Conservation (phyloP, 225 moss, liverwort and hornwort genomes). For the Marchantia paleacea region DNA sequence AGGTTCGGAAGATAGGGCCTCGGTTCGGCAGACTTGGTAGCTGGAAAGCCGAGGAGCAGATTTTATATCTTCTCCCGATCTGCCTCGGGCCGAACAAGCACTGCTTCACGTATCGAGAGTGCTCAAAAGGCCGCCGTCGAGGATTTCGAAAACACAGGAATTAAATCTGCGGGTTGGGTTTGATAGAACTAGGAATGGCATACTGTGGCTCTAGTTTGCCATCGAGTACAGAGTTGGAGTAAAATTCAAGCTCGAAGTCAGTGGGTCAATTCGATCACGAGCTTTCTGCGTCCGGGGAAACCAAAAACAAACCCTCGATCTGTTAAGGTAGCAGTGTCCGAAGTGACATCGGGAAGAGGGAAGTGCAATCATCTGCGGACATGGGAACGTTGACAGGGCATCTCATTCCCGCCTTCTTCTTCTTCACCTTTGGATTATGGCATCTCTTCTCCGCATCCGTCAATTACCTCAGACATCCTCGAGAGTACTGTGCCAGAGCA, state of each 20-base stretch:
- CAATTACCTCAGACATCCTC: constrained; percentile 59
- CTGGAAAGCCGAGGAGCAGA: not conserved
- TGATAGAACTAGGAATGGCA: not conserved
- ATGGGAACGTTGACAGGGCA: constrained; percentile 91
- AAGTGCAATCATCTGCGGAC: not conserved
- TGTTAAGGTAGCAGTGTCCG: not conserved
- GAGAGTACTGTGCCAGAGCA: constrained; percentile 73
- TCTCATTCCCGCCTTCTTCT: constrained; percentile 59
- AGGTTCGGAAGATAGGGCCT: not conserved
- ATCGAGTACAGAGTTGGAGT: not conserved
- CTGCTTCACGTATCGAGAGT: no score
- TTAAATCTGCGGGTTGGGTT: not conserved
- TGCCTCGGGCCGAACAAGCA: not conserved
- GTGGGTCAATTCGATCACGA: not conserved
- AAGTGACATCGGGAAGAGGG: not conserved
- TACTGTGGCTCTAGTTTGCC: not conserved
- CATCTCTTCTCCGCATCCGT: constrained; percentile 56
- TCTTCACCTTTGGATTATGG: constrained; percentile 74
- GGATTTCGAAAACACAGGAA: not conserved
- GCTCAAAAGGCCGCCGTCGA: not conserved
- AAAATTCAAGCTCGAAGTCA: not conserved
- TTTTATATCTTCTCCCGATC: not conserved
- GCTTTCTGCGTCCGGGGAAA: no score
- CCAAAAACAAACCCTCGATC: not conserved
- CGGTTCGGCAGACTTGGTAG: not conserved